phyloP scores from a whole-genome alignment of 169 alveolate species.

The Besnoitia besnoiti region DNA sequence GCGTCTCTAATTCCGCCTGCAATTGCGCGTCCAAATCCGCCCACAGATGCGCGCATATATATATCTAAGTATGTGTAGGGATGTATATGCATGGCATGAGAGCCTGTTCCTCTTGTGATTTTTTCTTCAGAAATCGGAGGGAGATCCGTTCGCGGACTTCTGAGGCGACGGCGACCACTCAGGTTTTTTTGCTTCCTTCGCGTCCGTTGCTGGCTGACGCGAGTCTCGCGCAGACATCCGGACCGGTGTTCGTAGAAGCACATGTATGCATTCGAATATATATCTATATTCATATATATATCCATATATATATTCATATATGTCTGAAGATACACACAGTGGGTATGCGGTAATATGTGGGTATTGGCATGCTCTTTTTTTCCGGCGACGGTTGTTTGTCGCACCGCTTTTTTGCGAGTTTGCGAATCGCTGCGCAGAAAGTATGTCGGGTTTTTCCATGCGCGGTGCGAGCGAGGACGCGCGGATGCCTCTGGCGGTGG shows the following conservation, averaged over 20 bases:
- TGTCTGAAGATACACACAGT: background rate
- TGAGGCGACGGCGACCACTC: background rate
- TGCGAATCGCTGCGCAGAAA: no score
- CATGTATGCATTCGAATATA: background rate
- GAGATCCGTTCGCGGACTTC: slow-evolving; percentile 22
- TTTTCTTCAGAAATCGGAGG: slow-evolving; percentile 6
- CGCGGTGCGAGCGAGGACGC: no score
- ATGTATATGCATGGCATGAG: background rate
- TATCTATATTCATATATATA: background rate
- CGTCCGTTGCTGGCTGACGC: background rate
- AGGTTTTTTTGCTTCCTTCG: background rate
- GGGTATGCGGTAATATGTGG: no score
- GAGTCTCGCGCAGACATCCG: background rate
- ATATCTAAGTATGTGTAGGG: background rate
- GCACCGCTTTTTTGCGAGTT: no score
- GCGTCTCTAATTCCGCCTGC: no score
- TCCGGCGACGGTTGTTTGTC: no score
- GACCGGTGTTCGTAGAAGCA: background rate
- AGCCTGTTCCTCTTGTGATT: no score
- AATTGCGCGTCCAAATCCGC: no score
- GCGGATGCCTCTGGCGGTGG: no score
- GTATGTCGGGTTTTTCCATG: no score
- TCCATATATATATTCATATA: background rate
- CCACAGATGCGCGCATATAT: background rate
- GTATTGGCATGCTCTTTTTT: no score